These are phyloP conservation scores for Iris pallida DNA, from an alignment of 116 monocot species.

Conservation along the genomic window DNA sequence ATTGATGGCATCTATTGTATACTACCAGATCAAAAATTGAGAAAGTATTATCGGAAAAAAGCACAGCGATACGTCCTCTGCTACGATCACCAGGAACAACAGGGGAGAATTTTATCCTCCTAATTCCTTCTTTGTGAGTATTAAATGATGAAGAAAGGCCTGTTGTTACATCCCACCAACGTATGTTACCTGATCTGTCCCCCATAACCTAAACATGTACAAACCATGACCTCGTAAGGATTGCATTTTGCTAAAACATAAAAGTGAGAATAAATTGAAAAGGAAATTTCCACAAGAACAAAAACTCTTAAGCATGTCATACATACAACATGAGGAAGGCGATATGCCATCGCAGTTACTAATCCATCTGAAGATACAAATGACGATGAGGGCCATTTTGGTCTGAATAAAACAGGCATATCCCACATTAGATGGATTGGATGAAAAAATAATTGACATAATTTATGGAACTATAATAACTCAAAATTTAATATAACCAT, in stretches of 20 bases:
- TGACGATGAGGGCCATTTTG: conserved; percentile 98
- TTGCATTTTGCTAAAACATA: background rate
- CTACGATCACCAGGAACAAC: conserved; percentile 93
- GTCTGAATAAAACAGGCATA: conserved; percentile 38
- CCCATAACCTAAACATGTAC: conserved; percentile 78
- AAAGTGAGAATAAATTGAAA: background rate
- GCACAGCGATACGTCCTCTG: conserved; percentile 89
- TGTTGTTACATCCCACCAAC: conserved; percentile 98
- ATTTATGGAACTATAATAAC: background rate
- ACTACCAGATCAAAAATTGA: conserved; percentile 98
- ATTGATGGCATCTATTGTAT: conserved; percentile 4
- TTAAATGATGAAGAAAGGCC: conserved; percentile 94
- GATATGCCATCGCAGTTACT: conserved; percentile 98
- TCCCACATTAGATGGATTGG: conserved; percentile 2
- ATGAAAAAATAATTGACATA: background rate
- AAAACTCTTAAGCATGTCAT: conserved; percentile 8
- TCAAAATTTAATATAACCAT: background rate
- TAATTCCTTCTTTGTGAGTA: conserved; percentile 94
- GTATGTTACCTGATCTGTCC: conserved; percentile 90
- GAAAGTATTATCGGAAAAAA: conserved; percentile 94
- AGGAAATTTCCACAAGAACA: background rate
- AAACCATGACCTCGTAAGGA: background rate
- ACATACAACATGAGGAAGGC: conserved; percentile 96
- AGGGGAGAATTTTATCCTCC: conserved; percentile 98
- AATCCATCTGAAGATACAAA: conserved; percentile 92